phyloP scores from a whole-genome alignment of 768 basidiomycete species.

The Leucogyrophana mollusca region DNA sequence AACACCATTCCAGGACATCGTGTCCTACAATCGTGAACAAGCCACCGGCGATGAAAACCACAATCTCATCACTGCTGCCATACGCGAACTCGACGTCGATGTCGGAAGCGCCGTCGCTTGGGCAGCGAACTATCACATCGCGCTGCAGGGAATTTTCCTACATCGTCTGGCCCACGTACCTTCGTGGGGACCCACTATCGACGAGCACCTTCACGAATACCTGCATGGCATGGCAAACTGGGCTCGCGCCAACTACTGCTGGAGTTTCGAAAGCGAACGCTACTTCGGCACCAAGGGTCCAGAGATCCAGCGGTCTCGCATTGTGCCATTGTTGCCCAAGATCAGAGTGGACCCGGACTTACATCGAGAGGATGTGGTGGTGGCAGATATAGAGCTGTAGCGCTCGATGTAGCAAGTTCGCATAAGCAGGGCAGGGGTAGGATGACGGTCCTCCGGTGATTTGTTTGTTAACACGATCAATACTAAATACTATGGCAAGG shows the following conservation, averaged over 20 bases:
- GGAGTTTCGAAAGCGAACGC: conserved; percentile 29
- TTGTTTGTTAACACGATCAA: no score
- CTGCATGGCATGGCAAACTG: conserved; percentile 22
- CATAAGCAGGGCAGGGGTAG: no score
- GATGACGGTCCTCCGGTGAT: no score
- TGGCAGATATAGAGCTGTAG: no score
- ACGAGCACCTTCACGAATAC: conserved; percentile 22
- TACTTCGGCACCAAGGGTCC: conserved; percentile 29
- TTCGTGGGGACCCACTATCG: conserved; percentile 24
- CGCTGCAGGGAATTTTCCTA: conserved; percentile 16
- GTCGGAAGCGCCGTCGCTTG: conserved; percentile 30
- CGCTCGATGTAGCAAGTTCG: no score
- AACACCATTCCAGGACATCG: conserved; percentile 27
- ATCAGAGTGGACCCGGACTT: background rate
- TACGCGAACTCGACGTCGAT: conserved; percentile 22
- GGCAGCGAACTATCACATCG: conserved; percentile 13
- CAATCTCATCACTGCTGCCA: conserved; percentile 34
- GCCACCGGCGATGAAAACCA: conserved; percentile 30
- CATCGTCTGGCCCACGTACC: conserved; percentile 21
- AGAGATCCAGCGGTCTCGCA: conserved; percentile 20
- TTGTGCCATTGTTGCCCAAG: conserved; percentile 5
- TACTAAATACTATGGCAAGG: no score
- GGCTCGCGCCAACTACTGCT: conserved; percentile 20
- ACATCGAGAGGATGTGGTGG: no score
- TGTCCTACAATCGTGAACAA: conserved; percentile 36